These are phyloP conservation scores for Acanthamoeba castellanii DNA, from an alignment of 208 protist species.

Conservation along the genomic window DNA sequence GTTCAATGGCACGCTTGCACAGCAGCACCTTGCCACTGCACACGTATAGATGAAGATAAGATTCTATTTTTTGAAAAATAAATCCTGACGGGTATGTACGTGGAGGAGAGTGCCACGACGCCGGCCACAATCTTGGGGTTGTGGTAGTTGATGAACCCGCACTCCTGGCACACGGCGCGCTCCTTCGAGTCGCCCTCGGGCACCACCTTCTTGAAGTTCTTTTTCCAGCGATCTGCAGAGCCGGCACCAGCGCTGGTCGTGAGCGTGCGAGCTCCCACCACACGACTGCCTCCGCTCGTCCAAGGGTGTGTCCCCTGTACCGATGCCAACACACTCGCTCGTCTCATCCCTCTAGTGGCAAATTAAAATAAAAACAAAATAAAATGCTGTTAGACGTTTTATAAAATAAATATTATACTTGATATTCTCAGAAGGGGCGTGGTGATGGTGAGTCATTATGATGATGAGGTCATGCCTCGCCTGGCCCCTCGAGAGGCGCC, in stretches of 20 bases:
- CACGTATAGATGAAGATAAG: neutral
- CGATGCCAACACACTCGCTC: neutral
- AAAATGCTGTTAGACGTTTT: too few relatives aligned
- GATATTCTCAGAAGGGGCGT: too few relatives aligned
- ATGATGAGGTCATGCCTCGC: too few relatives aligned
- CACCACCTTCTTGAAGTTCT: constrained; percentile 11
- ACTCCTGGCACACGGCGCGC: constrained; percentile 11
- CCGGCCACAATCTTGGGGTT: constrained; percentile 63
- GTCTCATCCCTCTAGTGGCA: too few relatives aligned
- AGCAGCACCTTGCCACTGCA: constrained; percentile 49
- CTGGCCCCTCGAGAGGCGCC: too few relatives aligned
- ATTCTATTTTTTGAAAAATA: neutral
- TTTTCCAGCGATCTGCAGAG: neutral
- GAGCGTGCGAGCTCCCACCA: neutral
- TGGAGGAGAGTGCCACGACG: constrained; percentile 4
- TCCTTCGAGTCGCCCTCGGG: constrained; percentile 53
- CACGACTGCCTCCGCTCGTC: neutral
- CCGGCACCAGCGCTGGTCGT: neutral
- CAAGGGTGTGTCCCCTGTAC: too few relatives aligned
- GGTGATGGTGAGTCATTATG: too few relatives aligned
- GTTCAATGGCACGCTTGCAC: constrained; percentile 37
- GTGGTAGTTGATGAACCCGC: constrained; percentile 53
- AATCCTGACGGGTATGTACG: neutral
- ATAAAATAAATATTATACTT: too few relatives aligned
- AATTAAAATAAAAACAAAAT: too few relatives aligned